Percentiles rank a stretch among this genome's conserved stretches.
phyloP scores from a whole-genome alignment of 306 rosid species.

The Prinsepia uniflora region DNA sequence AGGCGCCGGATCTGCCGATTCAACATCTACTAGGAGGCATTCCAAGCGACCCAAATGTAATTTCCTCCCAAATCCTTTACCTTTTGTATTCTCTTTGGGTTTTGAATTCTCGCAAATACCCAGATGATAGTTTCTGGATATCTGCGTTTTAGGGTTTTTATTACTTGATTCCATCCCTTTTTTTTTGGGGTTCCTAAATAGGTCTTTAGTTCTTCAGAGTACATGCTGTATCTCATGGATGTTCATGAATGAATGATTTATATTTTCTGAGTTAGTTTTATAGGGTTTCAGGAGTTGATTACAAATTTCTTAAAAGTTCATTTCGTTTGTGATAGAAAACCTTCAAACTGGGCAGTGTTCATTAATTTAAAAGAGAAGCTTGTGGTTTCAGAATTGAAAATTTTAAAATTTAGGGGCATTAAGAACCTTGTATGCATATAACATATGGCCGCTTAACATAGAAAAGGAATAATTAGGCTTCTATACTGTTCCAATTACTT shows the following conservation, averaged over 20 bases:
- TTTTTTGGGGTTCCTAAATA: not conserved
- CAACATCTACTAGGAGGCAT: constrained; percentile 59
- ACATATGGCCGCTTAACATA: not conserved
- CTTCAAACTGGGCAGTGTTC: not conserved
- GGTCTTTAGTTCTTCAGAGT: not conserved
- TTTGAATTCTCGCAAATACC: constrained; percentile 18
- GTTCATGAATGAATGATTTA: not conserved
- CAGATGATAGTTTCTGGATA: not conserved
- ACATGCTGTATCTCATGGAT: not conserved
- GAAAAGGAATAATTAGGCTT: not conserved
- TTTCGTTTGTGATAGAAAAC: not conserved
- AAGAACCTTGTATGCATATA: not conserved
- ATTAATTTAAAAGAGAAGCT: not conserved
- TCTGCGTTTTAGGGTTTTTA: not conserved
- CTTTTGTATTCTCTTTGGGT: constrained; percentile 9
- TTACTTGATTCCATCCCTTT: not conserved
- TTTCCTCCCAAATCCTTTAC: not conserved
- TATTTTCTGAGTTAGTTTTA: not conserved
- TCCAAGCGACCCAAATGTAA: constrained; percentile 93
- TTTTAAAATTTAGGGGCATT: not conserved
- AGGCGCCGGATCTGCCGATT: constrained; percentile 77
- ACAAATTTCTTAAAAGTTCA: not conserved
- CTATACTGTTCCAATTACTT: not conserved
- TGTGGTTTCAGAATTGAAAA: not conserved
- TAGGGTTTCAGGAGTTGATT: constrained; percentile 3